Evolutionary conservation across 2,329 filamentous ascomycete species (phyloP), one percentile per base, ranked within the genome.

Genomic region (Verruconis gallopava): DNA sequence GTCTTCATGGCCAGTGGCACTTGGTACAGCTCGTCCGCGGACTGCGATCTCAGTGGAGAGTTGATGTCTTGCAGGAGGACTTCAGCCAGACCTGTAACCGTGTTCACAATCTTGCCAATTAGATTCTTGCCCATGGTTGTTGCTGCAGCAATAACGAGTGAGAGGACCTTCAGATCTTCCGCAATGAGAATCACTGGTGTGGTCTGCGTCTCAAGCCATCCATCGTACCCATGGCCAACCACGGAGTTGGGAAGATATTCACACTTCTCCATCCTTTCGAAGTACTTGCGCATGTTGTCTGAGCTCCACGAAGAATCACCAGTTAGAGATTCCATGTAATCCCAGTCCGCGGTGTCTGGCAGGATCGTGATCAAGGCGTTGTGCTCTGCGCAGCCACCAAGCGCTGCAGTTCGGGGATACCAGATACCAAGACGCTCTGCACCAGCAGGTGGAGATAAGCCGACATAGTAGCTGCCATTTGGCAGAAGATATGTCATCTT

Each of bases 221-320:
- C 75, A 21, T 66, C 51, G 47, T 65, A 71, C 11, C 75, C 75
- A 49, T 79, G 75, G 4, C 72, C 73, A 17, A 32, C 34, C 39
- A 53, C 46, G 30, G 43, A 59, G 43, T 46, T 61, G 42, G 51
- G 61, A 1, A 74, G 58, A 54, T 78, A 75, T 5, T 61, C 51
- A 59, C 70, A 70, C 42, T 66, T 61, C 55, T 79, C 74, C 38
- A 78, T 50, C 46, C 62, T 64, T 35, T 59, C 51, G 41, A 72
- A 75, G 57, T 76, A 73, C 43, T 66, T 57, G 46, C 72, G 63
- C 74, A 80, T 79, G 45, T 72, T 74, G 1, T 59, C 57, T 0
- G 74, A 59, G 0, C 61, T 57, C 53, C 53, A 56, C 12, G 49
- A 48, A 20, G 28, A 21, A 33, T 55, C 54, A 5, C 50, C 50